These are phyloP conservation scores for Huntiella abstrusa DNA, from an alignment of 2,329 filamentous ascomycete genomes.

Conservation along the genomic window DNA sequence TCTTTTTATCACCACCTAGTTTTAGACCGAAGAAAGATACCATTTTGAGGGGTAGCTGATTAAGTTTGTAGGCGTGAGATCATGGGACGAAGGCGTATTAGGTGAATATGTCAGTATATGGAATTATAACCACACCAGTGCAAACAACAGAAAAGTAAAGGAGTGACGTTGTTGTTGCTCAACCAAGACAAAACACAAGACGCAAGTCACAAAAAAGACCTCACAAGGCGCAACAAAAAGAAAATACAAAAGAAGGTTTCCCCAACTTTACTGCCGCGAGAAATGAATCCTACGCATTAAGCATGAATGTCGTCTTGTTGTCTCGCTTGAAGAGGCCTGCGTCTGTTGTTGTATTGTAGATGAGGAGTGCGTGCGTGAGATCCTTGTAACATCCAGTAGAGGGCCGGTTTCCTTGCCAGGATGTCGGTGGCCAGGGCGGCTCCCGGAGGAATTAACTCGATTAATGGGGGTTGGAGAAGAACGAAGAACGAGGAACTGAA, in stretches of 20 bases:
- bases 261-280: not conserved
- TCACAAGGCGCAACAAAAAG: not conserved
- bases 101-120: too few relatives aligned
- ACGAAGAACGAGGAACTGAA: too few relatives aligned
- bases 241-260: not conserved
- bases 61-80: slow-evolving; percentile 7
- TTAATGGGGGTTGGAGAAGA: too few relatives aligned
- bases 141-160: slow-evolving; percentile 10
- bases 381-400: too few relatives aligned
- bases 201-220: not conserved
- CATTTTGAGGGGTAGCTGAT: slow-evolving; percentile 20
- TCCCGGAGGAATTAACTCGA: too few relatives aligned
- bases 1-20: slow-evolving; percentile 37
- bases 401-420: too few relatives aligned
- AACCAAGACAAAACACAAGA: not conserved
- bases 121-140: not conserved
- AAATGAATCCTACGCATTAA: not conserved
- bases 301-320: not conserved
- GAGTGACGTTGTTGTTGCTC: slow-evolving; percentile 9
- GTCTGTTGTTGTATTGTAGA: too few relatives aligned
- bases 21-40: slow-evolving; percentile 41
- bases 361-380: too few relatives aligned
- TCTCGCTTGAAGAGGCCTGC: too few relatives aligned
- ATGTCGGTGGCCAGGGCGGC: too few relatives aligned
- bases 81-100: not conserved